Base-by-base conservation (phyloP, 257 asterid species). In the Fraxinus quadrangulata region DNA sequence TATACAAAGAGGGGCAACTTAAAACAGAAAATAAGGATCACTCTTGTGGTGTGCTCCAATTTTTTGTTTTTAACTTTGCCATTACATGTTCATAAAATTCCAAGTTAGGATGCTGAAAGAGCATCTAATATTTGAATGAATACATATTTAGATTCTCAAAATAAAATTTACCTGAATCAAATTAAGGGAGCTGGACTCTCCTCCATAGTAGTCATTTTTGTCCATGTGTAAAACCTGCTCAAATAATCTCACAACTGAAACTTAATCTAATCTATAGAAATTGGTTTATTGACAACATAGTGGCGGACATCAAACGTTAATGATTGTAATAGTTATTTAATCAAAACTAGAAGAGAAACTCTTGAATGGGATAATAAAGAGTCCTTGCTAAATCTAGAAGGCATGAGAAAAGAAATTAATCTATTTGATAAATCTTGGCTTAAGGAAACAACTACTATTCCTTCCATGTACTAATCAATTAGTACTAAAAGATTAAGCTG, bases 171-270 rank as follows among this genome's bases (percentile, higher is more conserved):
- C 99, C 98, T 96, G 99, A 80, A 24, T 87, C 86, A 96, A 81
- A 86, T 89, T 89, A 80, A 90, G 94, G 36, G 99, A 93, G 82
- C 89, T 78, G 37, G 98, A 96, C 75, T 88, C 99, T 84, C 98
- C 99, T 82, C 99, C 99, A 75, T 96, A 96, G 63, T 96, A 90
- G 80, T 96, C 97, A 82, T 96, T 96, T 80, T 89, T 93, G 88
- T 96, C 99, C 97, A 96, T 93, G 85, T 96, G 99, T 67, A 96
- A 86, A 4, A 96, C 99, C 98, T 96, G 81, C 70, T 73, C 6
- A 24, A 39, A 83, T 37, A 77, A 40, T 19, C 33, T 23, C 81
- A 51, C 74, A 10, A 54, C 49, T 61, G n/a, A 73, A 71, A 66
- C 37, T 9, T 49, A 66, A 47, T 65, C 40, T 13, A 23, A 74